Evolutionary conservation across 306 rosid species (phyloP).

Genomic region (Dryas alaskensis): DNA sequence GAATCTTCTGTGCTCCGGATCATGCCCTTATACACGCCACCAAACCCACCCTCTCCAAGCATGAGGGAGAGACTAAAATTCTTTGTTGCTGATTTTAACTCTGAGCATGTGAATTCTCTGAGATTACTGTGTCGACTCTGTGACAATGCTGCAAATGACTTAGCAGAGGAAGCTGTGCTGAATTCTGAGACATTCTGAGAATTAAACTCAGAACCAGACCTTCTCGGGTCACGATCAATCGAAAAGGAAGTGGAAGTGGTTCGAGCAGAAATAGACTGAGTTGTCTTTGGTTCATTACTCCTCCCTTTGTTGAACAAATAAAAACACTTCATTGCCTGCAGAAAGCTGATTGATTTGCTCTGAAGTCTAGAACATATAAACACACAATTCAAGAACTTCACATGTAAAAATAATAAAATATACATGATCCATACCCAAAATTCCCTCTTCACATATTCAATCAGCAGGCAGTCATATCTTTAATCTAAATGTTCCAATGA

Average conservation of each 20-base stretch:
- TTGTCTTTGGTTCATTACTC: constrained; percentile 33
- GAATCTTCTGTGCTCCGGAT: constrained; percentile 37
- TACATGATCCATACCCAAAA: neutral
- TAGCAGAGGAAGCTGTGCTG: constrained; percentile 44
- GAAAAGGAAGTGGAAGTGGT: constrained; percentile 38
- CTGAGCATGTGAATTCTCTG: constrained; percentile 51
- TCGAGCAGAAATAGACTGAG: constrained; percentile 32
- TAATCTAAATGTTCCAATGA: neutral
- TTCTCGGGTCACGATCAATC: constrained; percentile 40
- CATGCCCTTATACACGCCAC: constrained; percentile 52
- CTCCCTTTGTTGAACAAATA: constrained; percentile 26
- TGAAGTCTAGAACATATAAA: too few species aligned
- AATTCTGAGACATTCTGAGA: constrained; percentile 50
- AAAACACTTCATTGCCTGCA: constrained; percentile 48
- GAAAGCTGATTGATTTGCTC: constrained; percentile 5
- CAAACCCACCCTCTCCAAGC: constrained; percentile 66
- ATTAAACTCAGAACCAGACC: constrained; percentile 40
- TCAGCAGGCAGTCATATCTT: neutral
- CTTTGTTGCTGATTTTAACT: constrained; percentile 56
- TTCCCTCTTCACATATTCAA: neutral
- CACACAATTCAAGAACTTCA: neutral
- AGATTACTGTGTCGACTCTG: constrained; percentile 45
- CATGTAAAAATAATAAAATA: neutral
- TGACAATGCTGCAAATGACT: constrained; percentile 48
- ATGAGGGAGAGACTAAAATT: constrained; percentile 52